Evolutionary conservation across 2,329 filamentous ascomycete species (phyloP), one percentile per base, ranked within the genome.

Genomic region (Biscogniauxia sp.): DNA sequence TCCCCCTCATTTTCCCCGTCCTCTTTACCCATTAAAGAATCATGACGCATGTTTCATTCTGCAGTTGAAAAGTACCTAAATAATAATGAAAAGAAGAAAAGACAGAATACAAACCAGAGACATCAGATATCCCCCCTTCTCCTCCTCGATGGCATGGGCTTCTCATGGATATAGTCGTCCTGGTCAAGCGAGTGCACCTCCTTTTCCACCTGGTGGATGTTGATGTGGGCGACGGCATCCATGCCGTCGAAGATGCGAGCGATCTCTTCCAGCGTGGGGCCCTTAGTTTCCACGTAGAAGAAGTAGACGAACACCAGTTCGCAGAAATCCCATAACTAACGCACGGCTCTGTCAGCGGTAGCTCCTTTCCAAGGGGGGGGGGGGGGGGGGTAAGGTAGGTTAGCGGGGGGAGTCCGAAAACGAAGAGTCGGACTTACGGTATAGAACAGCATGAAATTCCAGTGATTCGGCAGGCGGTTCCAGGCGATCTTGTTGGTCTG

Each of bases 201-300:
- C 74, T 85, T 85, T 66, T 84, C 80, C 51, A 85, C 79, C 70
- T 84, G 79, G 26, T 79, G 75, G 52, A 86, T 74, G 69, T 85
- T 80, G 62, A 87, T 78, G 64, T 83, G 79, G 6, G 79, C 82
- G 13, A 84, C 80, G 20, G 83, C 84, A 37, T 83, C 78, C 26
- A 86, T 82, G 49, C 87, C 88, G 67, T 91, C 88, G 68, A 91
- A 91, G 72, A 91, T 89, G 68, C 84, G 83, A 53, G 88, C 85
- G 63, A 90, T 82, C 71, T 90, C 87, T 72, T 91, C 88, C 0
- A 91, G 84, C 1, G 88, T 90, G 0, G 87, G 86, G 3, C 88
- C 88, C 69, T 85, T 86, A 19, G 88, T 91, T 77, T 92, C 88
- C 59, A 88, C 82, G 72, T 87, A 88, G 73, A 88, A 82, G 77